phyloP scores from a whole-genome alignment of 2,329 filamentous ascomycete genomes.

The Fusarium devonianum region DNA sequence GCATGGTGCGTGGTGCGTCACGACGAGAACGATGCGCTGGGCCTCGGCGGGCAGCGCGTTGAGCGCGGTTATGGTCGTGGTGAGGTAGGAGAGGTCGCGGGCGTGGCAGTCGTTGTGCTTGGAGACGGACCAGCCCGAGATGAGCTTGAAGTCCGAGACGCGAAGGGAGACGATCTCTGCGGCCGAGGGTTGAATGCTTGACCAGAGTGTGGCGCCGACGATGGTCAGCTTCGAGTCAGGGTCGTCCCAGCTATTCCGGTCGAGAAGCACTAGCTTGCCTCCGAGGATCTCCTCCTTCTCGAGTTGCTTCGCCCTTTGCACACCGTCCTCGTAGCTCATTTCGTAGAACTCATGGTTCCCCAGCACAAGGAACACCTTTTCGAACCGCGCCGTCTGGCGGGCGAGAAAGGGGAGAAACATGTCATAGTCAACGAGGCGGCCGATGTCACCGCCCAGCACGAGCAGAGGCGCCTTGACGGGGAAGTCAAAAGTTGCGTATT shows the following conservation, averaged over 20 bases:
- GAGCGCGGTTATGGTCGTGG: constrained; percentile 45
- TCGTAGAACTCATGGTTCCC: constrained; percentile 65
- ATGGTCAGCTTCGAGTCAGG: constrained; percentile 54
- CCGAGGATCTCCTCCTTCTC: constrained; percentile 48
- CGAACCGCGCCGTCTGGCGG: constrained; percentile 51
- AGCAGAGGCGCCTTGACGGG: constrained; percentile 51
- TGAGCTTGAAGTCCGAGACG: constrained; percentile 62
- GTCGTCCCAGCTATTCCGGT: constrained; percentile 52
- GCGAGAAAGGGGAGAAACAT: constrained; percentile 54
- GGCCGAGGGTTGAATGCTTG: constrained; percentile 52
- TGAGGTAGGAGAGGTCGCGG: constrained; percentile 60
- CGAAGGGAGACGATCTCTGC: constrained; percentile 50
- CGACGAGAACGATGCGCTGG: constrained; percentile 52
- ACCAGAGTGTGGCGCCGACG: constrained; percentile 67
- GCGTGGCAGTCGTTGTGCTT: constrained; percentile 57
- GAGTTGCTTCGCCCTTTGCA: constrained; percentile 49
- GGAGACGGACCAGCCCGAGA: constrained; percentile 58
- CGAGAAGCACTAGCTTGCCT: constrained; percentile 53
- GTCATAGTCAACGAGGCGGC: constrained; percentile 56
- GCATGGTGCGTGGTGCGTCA: constrained; percentile 66
- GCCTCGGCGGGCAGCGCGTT: constrained; percentile 19
- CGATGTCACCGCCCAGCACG: constrained; percentile 59
- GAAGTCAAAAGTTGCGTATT: constrained; percentile 53
- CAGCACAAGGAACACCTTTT: constrained; percentile 56
- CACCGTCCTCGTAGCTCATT: constrained; percentile 47